phyloP scores from a whole-genome alignment of 257 asterid genomes.

The Fraxinus quadrangulata region DNA sequence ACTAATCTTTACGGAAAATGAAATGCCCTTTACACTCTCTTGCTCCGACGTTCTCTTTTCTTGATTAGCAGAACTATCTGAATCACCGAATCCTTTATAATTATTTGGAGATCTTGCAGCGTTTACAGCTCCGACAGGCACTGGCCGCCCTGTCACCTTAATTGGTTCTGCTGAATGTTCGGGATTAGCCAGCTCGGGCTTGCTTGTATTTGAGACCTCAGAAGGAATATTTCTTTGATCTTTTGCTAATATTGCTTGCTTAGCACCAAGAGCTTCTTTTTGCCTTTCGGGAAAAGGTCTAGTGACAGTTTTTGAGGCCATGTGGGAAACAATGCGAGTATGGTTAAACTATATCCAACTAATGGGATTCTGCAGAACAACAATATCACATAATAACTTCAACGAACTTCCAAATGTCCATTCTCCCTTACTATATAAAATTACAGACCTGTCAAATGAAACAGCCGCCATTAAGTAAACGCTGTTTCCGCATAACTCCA shows the following conservation, averaged over 20 bases:
- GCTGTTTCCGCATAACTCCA: conserved; percentile 17
- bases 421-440: conserved; percentile 20
- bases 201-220: conserved; percentile 40
- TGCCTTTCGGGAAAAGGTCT: conserved; percentile 49
- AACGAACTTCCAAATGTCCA: conserved; percentile 12
- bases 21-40: conserved; percentile 41
- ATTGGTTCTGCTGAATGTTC: conserved; percentile 28
- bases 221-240: conserved; percentile 44
- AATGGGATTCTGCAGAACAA: conserved; percentile 12
- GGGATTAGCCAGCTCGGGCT: conserved; percentile 35
- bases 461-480: conserved; percentile 24
- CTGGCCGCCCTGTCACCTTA: neutral
- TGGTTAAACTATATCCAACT: conserved; percentile 21
- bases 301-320: conserved; percentile 67
- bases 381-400: conserved; percentile 9
- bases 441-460: conserved; percentile 29
- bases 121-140: conserved; percentile 4
- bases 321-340: conserved; percentile 26
- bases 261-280: conserved; percentile 38
- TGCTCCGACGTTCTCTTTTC: conserved; percentile 47
- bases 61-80: conserved; percentile 36
- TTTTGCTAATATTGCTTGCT: conserved; percentile 39
- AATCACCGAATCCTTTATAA: conserved; percentile 12
- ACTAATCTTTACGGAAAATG: conserved; percentile 45
- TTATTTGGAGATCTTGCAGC: conserved; percentile 3